Base-by-base conservation (phyloP, 2,329 filamentous ascomycete species). In the Aureobasidium sp. region DNA sequence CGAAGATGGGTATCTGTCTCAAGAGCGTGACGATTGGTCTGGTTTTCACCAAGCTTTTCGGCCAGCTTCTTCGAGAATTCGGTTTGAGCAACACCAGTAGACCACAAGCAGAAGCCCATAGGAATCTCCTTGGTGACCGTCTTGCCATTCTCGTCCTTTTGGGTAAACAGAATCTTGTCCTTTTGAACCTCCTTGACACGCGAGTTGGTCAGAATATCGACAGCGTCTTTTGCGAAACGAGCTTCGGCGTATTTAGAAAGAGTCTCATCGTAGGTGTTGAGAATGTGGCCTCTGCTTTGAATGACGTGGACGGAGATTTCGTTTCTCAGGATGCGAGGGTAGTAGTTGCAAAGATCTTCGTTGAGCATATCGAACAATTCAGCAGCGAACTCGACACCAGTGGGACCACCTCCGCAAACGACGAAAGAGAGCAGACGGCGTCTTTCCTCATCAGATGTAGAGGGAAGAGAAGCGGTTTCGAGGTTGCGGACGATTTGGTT, bases 221-320 rank as follows among this genome's bases (percentile, higher is more conserved):
- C 88, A 67, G 92, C 86, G 72, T 99, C 94, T 69, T 94, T 90
- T 21, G 89, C 85, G 70, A 99, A 97, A 45, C 90, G 87, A 59
- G 90, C 85, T 76, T 99, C 94, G 25, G 94, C 93, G 72, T 95
- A 99, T 71, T 86, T 86, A 11, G 92, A 97, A 1, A 99, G 82
- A 0, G 91, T 88, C 76, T 99, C 94, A 66, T 99, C 94, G 72
- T 99, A 99, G 0, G 94, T 99, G 77, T 99, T 99, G 36, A 99
- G 81, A 65, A 99, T 99, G 68, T 99, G 94, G 42, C 89, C 87
- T 63, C 94, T 85, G 69, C 91, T 96, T 72, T 99, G 94, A 64
- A 99, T 97, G 50, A 99, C 82, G 71, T 99, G 95, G 1, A 99
- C 93, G 0, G 94, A 97, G 53, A 99, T 96, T 73, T 99, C 91